Conservation (phyloP, 768 basidiomycete genomes). For the Mrakia frigida region DNA sequence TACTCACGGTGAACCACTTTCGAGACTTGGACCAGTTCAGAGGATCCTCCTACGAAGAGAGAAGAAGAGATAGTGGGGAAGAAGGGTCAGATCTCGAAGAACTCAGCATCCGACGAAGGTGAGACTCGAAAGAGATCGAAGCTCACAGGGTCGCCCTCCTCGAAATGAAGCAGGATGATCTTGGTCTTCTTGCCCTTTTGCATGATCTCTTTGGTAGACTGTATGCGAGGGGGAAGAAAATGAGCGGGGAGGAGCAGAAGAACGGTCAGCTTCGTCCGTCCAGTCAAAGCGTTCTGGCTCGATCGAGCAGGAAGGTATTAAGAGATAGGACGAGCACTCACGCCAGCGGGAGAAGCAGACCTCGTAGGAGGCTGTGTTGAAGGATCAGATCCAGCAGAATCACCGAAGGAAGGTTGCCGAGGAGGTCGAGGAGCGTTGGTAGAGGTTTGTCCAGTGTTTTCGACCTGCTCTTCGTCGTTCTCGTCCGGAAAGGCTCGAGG, state of each 20-base stretch:
- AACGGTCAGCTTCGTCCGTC: no score
- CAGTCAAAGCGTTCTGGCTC: no score
- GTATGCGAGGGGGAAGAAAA: no score
- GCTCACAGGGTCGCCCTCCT: conserved; percentile 36
- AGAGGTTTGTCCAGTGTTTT: not conserved
- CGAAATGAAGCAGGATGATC: conserved; percentile 36
- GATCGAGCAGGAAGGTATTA: not conserved
- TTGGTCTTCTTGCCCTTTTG: conserved; percentile 17
- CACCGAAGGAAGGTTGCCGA: conserved; percentile 6
- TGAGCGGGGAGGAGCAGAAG: no score
- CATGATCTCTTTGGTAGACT: conserved; percentile 1
- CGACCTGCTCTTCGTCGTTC: conserved; percentile 15
- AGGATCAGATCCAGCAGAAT: not conserved
- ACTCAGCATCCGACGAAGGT: not conserved
- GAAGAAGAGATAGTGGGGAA: not conserved
- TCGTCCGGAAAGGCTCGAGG: conserved; percentile 5
- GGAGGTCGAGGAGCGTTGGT: not conserved
- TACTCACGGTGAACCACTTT: conserved; percentile 23
- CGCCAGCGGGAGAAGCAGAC: not conserved
- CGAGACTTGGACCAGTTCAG: conserved; percentile 27
- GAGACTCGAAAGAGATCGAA: not conserved
- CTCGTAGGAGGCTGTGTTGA: not conserved
- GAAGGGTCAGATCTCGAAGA: not conserved
- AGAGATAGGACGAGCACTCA: not conserved
- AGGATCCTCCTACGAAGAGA: not conserved